Conservation (phyloP, 2,329 filamentous ascomycete species). For the Cucurbitaria berberidis region DNA sequence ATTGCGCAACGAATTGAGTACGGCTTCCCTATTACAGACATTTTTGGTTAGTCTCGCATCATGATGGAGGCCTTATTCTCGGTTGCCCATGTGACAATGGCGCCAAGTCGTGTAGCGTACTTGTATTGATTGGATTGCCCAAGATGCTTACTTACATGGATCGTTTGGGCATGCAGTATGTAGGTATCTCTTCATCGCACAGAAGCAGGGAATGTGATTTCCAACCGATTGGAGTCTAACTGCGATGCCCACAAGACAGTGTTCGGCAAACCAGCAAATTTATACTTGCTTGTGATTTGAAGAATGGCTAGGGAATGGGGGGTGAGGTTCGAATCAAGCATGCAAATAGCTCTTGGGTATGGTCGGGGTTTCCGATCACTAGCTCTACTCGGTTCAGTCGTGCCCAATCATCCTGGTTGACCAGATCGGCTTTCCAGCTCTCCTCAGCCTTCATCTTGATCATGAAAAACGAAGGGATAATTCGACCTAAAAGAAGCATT, state of each 20-base stretch:
- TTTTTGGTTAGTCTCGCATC: constrained; percentile 1
- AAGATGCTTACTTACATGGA: neutral
- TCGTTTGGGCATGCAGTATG: neutral
- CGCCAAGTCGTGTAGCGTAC: constrained; percentile 1
- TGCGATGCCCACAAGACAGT: neutral
- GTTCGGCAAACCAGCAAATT: neutral
- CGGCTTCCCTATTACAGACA: neutral
- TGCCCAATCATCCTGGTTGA: neutral
- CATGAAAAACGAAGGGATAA: neutral
- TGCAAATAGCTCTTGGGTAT: neutral
- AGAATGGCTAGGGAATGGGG: no score
- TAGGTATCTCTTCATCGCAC: neutral
- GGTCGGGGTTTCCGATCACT: neutral
- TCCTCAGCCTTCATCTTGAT: neutral
- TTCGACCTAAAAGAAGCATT: neutral
- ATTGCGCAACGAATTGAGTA: neutral
- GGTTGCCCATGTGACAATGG: neutral
- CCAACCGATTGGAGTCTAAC: neutral
- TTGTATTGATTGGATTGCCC: neutral
- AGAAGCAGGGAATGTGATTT: neutral
- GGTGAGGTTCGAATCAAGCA: no score
- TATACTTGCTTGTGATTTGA: neutral
- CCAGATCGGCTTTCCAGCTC: neutral
- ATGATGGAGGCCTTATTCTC: neutral
- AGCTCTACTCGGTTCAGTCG: neutral